phyloP scores from a whole-genome alignment of 202 grass and related monocot genomes.

The Carex sylvatica region DNA sequence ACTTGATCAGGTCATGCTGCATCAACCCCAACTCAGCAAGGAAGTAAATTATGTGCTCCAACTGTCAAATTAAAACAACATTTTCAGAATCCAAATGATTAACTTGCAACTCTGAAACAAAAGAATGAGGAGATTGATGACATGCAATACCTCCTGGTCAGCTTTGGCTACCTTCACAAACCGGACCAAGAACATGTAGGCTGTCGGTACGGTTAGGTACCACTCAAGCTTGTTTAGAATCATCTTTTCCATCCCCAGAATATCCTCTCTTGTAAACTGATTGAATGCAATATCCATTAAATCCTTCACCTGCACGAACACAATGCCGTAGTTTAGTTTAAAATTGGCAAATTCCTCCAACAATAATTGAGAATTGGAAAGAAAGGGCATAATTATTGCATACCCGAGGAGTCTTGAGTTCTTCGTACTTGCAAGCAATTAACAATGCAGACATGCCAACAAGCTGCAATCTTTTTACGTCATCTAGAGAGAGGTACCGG shows the following conservation, averaged over 20 bases:
- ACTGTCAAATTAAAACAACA: slow-evolving; percentile 36
- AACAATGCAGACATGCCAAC: slow-evolving; percentile 69
- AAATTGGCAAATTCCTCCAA: neutral
- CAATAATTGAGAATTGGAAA: neutral
- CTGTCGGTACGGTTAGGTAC: slow-evolving; percentile 76
- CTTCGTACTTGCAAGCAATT: slow-evolving; percentile 89
- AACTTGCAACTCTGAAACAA: neutral
- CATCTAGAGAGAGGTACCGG: slow-evolving; percentile 57
- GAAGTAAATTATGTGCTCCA: slow-evolving; percentile 83
- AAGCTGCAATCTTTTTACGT: slow-evolving; percentile 58
- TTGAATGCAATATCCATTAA: slow-evolving; percentile 71
- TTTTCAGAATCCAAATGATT: slow-evolving; percentile 1
- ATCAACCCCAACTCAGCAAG: slow-evolving; percentile 70
- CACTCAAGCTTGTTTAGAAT: slow-evolving; percentile 79
- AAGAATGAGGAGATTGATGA: neutral
- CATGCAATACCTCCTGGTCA: slow-evolving; percentile 54
- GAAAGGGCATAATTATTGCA: neutral
- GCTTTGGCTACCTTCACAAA: slow-evolving; percentile 61
- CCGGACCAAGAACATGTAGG: slow-evolving; percentile 68
- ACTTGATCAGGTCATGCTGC: slow-evolving; percentile 56
- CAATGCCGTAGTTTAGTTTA: neutral
- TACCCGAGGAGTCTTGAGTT: slow-evolving; percentile 84
- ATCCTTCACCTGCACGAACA: slow-evolving; percentile 45
- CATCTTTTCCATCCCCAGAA: slow-evolving; percentile 68
- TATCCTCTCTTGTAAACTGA: slow-evolving; percentile 58